Evolutionary conservation across 768 basidiomycete genomes (phyloP).

Genomic region (Mycena capillaripes): DNA sequence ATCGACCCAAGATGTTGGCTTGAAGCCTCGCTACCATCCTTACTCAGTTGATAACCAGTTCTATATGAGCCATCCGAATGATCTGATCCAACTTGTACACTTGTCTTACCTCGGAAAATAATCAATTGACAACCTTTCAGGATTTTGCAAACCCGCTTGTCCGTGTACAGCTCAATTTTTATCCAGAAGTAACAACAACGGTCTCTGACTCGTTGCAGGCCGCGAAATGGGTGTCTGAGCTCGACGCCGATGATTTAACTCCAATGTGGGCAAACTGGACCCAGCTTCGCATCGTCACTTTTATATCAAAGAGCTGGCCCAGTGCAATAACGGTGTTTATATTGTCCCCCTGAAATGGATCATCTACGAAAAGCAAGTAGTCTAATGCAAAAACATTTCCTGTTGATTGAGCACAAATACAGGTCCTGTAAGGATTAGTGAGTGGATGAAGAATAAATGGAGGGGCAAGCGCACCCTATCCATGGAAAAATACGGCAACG

Average conservation of each 20-base stretch:
- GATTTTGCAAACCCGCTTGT: slow-evolving; percentile 42
- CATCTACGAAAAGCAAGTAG: not conserved
- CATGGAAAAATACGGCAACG: too few relatives aligned
- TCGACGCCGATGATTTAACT: not conserved
- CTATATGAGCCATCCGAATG: slow-evolving; percentile 42
- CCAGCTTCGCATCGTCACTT: slow-evolving; percentile 2
- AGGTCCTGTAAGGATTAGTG: too few relatives aligned
- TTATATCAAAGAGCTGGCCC: too few relatives aligned
- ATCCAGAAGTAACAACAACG: slow-evolving; percentile 32
- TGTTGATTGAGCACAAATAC: too few relatives aligned
- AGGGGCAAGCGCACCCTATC: too few relatives aligned
- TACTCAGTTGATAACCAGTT: slow-evolving; percentile 46
- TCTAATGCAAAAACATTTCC: too few relatives aligned
- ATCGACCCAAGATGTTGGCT: slow-evolving; percentile 25
- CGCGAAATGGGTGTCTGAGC: slow-evolving; percentile 15
- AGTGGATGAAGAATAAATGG: too few relatives aligned
- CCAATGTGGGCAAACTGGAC: slow-evolving; percentile 28
- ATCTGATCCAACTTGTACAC: slow-evolving; percentile 34
- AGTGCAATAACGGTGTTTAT: not conserved
- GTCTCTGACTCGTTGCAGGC: slow-evolving; percentile 27
- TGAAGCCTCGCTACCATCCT: slow-evolving; percentile 35
- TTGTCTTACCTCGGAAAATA: not conserved
- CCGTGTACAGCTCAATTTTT: slow-evolving; percentile 26
- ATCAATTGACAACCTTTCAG: slow-evolving; percentile 22
- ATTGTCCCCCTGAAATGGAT: not conserved